These are phyloP conservation scores for Eleusine indica DNA, from an alignment of 176 grass and related monocot genomes.

Conservation along the genomic window DNA sequence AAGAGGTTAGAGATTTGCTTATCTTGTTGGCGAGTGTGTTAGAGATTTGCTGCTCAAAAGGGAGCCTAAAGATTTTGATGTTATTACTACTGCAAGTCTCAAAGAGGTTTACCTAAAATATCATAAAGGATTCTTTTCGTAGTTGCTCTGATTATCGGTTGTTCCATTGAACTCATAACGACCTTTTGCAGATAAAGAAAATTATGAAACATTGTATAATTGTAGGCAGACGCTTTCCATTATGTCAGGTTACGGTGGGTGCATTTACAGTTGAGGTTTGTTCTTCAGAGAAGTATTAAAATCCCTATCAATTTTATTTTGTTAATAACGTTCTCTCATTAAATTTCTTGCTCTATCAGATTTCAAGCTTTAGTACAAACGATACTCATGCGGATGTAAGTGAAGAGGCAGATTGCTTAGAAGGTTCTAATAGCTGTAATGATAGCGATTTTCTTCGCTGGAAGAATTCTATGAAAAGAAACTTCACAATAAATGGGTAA, in stretches of 20 bases:
- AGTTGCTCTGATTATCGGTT: background rate
- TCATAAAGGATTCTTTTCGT: slow-evolving; percentile 2
- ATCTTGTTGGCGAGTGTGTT: slow-evolving; percentile 79
- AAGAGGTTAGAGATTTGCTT: too few species aligned
- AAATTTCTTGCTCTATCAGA: slow-evolving; percentile 40
- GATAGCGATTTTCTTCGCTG: slow-evolving; percentile 63
- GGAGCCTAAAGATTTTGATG: slow-evolving; percentile 80
- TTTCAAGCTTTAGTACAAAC: slow-evolving; percentile 73
- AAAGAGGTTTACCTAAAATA: slow-evolving; percentile 51
- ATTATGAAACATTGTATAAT: slow-evolving; percentile 43
- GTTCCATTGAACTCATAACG: slow-evolving; percentile 21
- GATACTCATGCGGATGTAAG: slow-evolving; percentile 29
- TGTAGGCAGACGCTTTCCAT: slow-evolving; percentile 62
- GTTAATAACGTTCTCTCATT: slow-evolving; percentile 19
- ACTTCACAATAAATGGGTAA: slow-evolving; percentile 93
- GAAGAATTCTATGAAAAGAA: slow-evolving; percentile 78
- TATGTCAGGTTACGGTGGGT: slow-evolving; percentile 55
- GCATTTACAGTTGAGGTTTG: slow-evolving; percentile 62
- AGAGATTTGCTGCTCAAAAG: slow-evolving; percentile 74
- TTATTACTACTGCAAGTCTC: slow-evolving; percentile 74
- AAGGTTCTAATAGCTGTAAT: slow-evolving; percentile 40
- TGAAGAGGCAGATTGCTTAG: slow-evolving; percentile 30
- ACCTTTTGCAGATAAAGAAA: slow-evolving; percentile 59
- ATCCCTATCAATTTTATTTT: slow-evolving; percentile 24
- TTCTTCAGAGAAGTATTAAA: slow-evolving; percentile 30